These are phyloP conservation scores for Rosa multiflora DNA, from an alignment of 306 rosid genomes.

Conservation along the genomic window DNA sequence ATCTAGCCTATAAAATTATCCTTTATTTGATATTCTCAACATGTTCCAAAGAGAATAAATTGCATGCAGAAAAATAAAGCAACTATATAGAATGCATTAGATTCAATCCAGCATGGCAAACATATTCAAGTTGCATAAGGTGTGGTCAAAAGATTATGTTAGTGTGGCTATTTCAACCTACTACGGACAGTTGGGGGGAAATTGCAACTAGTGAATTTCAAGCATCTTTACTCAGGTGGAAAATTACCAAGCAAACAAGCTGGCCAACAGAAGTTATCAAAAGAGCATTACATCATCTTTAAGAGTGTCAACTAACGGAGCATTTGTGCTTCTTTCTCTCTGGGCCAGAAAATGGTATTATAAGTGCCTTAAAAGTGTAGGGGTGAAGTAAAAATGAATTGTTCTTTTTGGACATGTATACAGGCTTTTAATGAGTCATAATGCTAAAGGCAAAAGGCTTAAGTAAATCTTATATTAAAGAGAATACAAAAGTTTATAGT, in stretches of 20 bases:
- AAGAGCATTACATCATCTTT: neutral
- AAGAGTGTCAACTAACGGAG: neutral
- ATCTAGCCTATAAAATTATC: neutral
- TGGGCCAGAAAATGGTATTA: neutral
- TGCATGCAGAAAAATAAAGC: neutral
- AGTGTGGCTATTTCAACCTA: neutral
- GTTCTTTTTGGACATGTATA: neutral
- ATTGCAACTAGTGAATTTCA: neutral
- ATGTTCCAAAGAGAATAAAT: neutral
- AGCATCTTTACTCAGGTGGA: neutral
- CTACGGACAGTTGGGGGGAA: neutral
- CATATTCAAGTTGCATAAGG: neutral
- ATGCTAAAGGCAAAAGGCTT: neutral
- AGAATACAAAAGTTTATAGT: neutral
- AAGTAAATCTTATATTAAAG: slow-evolving; percentile 1
- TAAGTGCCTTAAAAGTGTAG: neutral
- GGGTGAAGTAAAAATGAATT: neutral
- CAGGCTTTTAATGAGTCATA: neutral
- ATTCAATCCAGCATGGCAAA: neutral
- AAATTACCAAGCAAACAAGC: neutral
- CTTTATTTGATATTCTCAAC: neutral
- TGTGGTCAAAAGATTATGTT: neutral
- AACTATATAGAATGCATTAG: neutral
- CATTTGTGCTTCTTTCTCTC: neutral
- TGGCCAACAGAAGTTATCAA: neutral